These are phyloP conservation scores for Perkinsela sp. DNA, from an alignment of 208 protist species.

Conservation along the genomic window DNA sequence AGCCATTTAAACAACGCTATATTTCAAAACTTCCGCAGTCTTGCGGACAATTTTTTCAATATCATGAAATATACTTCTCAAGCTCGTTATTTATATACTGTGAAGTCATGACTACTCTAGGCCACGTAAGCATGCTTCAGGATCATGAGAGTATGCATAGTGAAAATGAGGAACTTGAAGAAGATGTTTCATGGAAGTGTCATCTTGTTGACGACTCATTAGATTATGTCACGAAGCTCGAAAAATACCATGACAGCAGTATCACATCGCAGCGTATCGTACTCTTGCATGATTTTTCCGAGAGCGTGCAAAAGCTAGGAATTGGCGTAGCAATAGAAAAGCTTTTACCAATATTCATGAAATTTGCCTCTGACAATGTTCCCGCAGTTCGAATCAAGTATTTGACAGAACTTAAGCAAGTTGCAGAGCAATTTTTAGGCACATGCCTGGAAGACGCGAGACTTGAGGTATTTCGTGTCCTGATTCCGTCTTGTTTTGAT, in stretches of 20 bases:
- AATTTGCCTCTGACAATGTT: conserved; percentile 59
- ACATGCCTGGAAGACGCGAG: conserved; percentile 42
- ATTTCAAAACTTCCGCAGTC: too few species aligned
- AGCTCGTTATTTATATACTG: too few species aligned
- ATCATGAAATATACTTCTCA: too few species aligned
- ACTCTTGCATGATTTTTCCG: conserved; percentile 41
- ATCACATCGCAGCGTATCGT: conserved; percentile 62
- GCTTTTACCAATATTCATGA: conserved; percentile 46
- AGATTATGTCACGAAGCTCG: conserved; percentile 38
- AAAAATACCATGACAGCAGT: conserved; percentile 55
- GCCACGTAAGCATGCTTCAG: too few species aligned
- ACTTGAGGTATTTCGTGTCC: conserved; percentile 31
- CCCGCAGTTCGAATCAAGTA: conserved; percentile 62
- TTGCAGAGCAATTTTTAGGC: conserved; percentile 39
- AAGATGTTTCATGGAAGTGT: conserved; percentile 70
- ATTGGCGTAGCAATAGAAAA: conserved; percentile 30
- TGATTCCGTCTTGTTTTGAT: conserved; percentile 69
- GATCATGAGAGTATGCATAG: too few species aligned
- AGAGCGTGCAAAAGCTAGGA: conserved; percentile 42
- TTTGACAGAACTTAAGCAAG: conserved; percentile 45
- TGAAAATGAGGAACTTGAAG: conserved; percentile 9
- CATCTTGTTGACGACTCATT: conserved; percentile 71
- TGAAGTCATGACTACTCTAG: too few species aligned
- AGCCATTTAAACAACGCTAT: too few species aligned
- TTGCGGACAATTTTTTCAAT: too few species aligned